These are phyloP conservation scores for Nakazawaea populi DNA, from an alignment of 805 yeast species.

Conservation along the genomic window DNA sequence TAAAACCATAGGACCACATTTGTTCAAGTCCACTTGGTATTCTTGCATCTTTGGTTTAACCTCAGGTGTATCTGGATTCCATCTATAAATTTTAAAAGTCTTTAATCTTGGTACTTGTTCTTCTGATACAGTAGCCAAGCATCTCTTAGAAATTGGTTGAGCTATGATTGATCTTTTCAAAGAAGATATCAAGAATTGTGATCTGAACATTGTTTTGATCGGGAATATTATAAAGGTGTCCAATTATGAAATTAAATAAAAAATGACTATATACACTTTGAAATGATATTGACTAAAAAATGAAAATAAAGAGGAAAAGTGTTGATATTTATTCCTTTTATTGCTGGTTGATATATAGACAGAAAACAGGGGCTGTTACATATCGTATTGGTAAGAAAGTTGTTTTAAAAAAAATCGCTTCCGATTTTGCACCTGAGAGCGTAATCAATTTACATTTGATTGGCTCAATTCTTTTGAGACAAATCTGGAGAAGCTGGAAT, in stretches of 20 bases:
- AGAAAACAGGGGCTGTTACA: background rate
- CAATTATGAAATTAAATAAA: no score
- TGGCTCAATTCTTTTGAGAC: background rate
- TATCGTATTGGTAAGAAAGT: no score
- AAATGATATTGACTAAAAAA: no score
- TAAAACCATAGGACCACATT: constrained; percentile 96
- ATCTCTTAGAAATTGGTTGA: background rate
- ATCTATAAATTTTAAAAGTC: constrained; percentile 89
- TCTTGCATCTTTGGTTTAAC: constrained; percentile 82
- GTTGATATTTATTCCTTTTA: no score
- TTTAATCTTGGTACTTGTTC: constrained; percentile 59
- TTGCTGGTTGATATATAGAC: background rate
- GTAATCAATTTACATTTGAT: constrained; percentile 9
- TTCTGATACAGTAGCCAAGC: constrained; percentile 38
- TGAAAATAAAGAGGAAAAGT: no score
- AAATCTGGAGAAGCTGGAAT: background rate
- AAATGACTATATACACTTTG: no score
- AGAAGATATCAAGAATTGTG: no score
- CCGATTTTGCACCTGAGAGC: background rate
- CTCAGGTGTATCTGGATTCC: constrained; percentile 97
- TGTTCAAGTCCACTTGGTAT: constrained; percentile 79
- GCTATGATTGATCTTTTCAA: no score
- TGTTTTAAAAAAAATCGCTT: background rate
- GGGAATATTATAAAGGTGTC: no score
- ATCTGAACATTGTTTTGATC: no score